phyloP scores from a whole-genome alignment of 2,329 filamentous ascomycete genomes.

The Ophiostoma fasciatum region DNA sequence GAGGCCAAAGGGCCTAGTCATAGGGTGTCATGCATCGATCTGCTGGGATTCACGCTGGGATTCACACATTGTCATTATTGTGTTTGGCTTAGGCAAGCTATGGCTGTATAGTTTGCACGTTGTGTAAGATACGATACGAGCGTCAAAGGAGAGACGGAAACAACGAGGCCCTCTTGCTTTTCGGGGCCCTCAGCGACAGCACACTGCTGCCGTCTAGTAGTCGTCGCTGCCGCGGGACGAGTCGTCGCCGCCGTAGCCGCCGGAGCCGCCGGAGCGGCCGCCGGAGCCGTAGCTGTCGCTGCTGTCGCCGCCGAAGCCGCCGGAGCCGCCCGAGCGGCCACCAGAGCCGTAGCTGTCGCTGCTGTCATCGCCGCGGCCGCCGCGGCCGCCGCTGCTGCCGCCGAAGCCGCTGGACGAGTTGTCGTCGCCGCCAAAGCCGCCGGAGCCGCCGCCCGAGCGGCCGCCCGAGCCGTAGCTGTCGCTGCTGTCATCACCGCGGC shows the following conservation, averaged over 20 bases:
- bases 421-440: conserved; percentile 7
- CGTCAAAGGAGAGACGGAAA: no score
- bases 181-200: no score
- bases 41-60: no score
- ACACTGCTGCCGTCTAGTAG: no score
- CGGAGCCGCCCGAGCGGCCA: neutral
- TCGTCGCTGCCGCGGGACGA: neutral
- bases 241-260: conserved; percentile 5
- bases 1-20: no score
- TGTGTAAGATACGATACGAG: no score
- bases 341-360: neutral
- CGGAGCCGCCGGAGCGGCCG: conserved; percentile 3
- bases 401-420: neutral
- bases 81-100: neutral
- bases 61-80: no score
- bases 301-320: conserved; percentile 1
- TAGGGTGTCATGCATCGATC: neutral
- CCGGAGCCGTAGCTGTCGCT: conserved; percentile 3
- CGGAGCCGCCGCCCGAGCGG: neutral
- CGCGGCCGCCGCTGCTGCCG: neutral
- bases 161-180: no score
- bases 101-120: neutral
- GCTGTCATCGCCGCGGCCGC: neutral
- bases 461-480: conserved; percentile 12
- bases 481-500: conserved; percentile 2